Percentiles rank a stretch among this genome's conserved stretches.
Conservation (phyloP, 805 yeast species). For the Lachancea quebecensis region DNA sequence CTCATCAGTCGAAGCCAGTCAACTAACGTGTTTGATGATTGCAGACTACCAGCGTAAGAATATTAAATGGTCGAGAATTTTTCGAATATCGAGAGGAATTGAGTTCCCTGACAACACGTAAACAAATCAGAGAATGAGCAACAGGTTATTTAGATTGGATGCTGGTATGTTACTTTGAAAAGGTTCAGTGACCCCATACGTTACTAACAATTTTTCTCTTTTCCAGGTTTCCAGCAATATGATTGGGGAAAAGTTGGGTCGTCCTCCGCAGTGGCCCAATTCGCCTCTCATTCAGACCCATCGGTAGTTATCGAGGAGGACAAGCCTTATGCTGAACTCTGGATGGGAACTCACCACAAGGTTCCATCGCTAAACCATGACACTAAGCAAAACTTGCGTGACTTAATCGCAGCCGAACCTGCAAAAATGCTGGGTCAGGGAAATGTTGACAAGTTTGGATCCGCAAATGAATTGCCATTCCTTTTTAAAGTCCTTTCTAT, state of each 20-base stretch:
- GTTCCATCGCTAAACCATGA: slow-evolving; percentile 66
- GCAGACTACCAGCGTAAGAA: background rate
- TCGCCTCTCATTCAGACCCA: slow-evolving; percentile 66
- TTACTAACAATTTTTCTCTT: background rate
- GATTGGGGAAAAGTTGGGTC: slow-evolving; percentile 88
- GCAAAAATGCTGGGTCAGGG: slow-evolving; percentile 48
- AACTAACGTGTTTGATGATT: slow-evolving; percentile 2
- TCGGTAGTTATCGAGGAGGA: slow-evolving; percentile 54
- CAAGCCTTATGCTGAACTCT: slow-evolving; percentile 91
- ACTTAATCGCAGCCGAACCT: slow-evolving; percentile 57
- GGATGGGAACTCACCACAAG: slow-evolving; percentile 99
- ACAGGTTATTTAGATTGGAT: slow-evolving; percentile 35
- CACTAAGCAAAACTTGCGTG: slow-evolving; percentile 55
- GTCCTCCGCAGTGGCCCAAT: slow-evolving; percentile 81
- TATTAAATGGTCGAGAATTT: background rate
- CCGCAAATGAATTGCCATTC: slow-evolving; percentile 72
- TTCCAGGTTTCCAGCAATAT: slow-evolving; percentile 63
- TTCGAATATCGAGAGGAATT: background rate
- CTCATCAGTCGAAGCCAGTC: background rate
- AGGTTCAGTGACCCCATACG: background rate
- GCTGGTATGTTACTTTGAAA: slow-evolving; percentile 29
- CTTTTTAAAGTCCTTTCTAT: slow-evolving; percentile 91
- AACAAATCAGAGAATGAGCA: slow-evolving; percentile 22
- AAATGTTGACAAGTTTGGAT: slow-evolving; percentile 60
- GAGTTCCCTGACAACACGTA: slow-evolving; percentile 1